These are phyloP conservation scores for Leptographium flavum DNA, from an alignment of 2,329 filamentous ascomycete genomes.

Conservation along the genomic window DNA sequence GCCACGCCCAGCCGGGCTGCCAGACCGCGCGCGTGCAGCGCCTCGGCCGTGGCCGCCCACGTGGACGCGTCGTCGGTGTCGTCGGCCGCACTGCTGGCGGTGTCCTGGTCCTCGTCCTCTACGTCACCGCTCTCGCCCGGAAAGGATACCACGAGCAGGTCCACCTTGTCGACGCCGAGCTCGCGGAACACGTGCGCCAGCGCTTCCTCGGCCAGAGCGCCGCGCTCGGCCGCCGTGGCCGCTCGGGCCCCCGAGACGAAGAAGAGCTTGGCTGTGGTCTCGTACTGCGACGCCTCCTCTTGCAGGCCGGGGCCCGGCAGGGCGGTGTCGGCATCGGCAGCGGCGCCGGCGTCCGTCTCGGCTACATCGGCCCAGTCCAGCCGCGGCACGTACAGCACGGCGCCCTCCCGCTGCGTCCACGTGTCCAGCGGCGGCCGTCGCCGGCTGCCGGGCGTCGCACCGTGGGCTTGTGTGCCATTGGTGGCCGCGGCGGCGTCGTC, in stretches of 20 bases:
- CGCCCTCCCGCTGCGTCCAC: constrained; percentile 56
- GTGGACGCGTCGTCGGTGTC: constrained; percentile 49
- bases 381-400: constrained; percentile 60
- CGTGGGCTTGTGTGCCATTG: too few species aligned
- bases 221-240: constrained; percentile 46
- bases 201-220: constrained; percentile 61
- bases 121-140: constrained; percentile 51
- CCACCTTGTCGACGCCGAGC: constrained; percentile 59
- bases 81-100: constrained; percentile 45
- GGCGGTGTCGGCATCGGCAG: constrained; percentile 14
- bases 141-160: constrained; percentile 85
- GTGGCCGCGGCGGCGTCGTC: too few species aligned
- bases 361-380: constrained; percentile 47
- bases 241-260: constrained; percentile 62
- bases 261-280: constrained; percentile 92
- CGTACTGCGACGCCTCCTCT: constrained; percentile 75
- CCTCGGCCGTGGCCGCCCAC: constrained; percentile 56
- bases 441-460: constrained; percentile 10
- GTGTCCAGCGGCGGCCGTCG: constrained; percentile 21
- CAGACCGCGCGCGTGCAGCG: constrained; percentile 53
- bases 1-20: constrained; percentile 70
- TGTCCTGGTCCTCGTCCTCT: constrained; percentile 49
- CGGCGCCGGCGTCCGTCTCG: background rate
- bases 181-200: constrained; percentile 69
- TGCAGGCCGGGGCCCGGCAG: constrained; percentile 42